Evolutionary conservation across 495 filamentous ascomycete species (phyloP).

Genomic region (Neurospora terricola): DNA sequence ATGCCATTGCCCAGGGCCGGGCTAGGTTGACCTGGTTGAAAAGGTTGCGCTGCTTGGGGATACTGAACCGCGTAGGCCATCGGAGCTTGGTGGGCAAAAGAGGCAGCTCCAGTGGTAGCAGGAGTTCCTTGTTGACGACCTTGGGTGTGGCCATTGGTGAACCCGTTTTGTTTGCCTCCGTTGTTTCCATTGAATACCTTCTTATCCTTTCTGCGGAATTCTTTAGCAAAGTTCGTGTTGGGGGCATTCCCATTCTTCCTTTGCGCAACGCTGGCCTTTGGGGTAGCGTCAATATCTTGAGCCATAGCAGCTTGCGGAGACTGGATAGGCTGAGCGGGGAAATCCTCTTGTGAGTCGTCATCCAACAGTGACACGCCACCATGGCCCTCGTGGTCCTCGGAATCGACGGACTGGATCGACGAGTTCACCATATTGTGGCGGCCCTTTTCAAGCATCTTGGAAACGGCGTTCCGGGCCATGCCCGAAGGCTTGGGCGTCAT

Average conservation of each 20-base stretch:
- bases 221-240: not conserved
- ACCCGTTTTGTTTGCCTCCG: not conserved
- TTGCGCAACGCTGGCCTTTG: not conserved
- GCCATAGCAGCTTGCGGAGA: not conserved
- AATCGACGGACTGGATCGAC: not conserved
- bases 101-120: not conserved
- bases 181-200: not conserved
- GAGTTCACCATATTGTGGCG: not conserved
- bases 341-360: not conserved
- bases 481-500: not conserved
- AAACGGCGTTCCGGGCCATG: not conserved
- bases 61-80: not conserved
- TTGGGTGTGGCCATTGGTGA: not conserved
- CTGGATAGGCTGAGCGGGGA: not conserved
- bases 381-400: slow-evolving; percentile 5
- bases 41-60: not conserved
- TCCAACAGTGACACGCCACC: slow-evolving; percentile 1
- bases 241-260: not conserved
- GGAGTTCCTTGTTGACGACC: not conserved
- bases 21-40: not conserved
- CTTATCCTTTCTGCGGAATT: not conserved
- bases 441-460: not conserved
- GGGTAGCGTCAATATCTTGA: not conserved
- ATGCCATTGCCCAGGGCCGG: not conserved
- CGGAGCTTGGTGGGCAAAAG: not conserved